These are phyloP conservation scores for Clonostachys rhizophaga DNA, from an alignment of 2,329 filamentous ascomycete genomes.

Conservation along the genomic window DNA sequence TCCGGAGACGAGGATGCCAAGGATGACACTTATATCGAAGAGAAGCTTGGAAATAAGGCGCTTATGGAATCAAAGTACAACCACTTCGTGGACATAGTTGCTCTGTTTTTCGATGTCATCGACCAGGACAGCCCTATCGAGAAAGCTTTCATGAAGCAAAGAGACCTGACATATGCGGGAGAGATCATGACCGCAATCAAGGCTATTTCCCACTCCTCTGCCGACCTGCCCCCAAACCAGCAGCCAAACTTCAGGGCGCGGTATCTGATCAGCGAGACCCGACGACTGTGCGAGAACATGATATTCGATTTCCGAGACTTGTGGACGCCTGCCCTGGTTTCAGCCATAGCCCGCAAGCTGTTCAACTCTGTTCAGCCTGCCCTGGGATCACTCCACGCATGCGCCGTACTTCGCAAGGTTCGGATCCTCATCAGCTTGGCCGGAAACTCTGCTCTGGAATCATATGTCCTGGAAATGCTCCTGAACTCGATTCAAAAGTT, in stretches of 20 bases:
- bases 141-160: conserved; percentile 56
- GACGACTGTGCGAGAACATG: conserved; percentile 71
- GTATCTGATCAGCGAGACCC: conserved; percentile 69
- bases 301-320: conserved; percentile 59
- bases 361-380: conserved; percentile 78
- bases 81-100: conserved; percentile 74
- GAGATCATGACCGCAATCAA: conserved; percentile 67
- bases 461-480: conserved; percentile 87
- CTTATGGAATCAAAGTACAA: conserved; percentile 61
- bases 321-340: conserved; percentile 73
- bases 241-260: conserved; percentile 83
- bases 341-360: conserved; percentile 70
- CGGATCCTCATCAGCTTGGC: conserved; percentile 76
- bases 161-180: conserved; percentile 54
- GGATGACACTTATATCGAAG: conserved; percentile 64
- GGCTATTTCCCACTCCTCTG: conserved; percentile 58
- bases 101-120: conserved; percentile 69
- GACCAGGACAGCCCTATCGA: conserved; percentile 75
- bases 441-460: conserved; percentile 64
- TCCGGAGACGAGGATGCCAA: conserved; percentile 30
- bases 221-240: conserved; percentile 68
- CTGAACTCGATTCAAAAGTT: conserved; percentile 76
- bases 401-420: conserved; percentile 81
- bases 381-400: conserved; percentile 81
- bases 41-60: conserved; percentile 60